Evolutionary conservation across 805 yeast genomes (phyloP).

Genomic region (Yarrowia divulgata): DNA sequence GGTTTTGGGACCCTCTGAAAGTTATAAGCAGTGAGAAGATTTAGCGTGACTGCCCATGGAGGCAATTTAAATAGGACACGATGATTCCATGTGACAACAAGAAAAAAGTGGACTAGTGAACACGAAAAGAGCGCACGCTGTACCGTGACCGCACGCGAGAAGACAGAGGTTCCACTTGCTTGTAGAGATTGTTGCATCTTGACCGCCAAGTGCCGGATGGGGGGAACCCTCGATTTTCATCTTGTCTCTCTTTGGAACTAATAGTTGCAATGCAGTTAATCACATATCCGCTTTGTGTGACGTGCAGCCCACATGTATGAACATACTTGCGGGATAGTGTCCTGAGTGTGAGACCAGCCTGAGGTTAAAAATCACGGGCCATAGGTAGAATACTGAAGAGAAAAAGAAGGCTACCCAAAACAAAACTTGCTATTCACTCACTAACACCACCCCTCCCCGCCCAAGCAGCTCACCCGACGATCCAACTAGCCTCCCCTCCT

Average conservation of each 20-base stretch:
- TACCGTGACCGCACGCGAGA: neutral
- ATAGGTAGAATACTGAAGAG: slow-evolving; percentile 1
- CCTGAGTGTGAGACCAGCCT: slow-evolving; percentile 5
- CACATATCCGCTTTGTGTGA: neutral
- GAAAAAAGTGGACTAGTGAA: neutral
- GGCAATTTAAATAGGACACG: neutral
- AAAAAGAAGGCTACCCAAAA: slow-evolving; percentile 8
- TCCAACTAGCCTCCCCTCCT: slow-evolving; percentile 14
- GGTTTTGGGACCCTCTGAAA: slow-evolving; percentile 9
- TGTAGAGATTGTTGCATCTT: neutral
- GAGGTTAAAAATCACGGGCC: slow-evolving; percentile 28
- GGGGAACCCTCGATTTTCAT: neutral
- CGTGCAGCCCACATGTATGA: slow-evolving; percentile 3
- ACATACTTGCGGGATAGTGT: slow-evolving; percentile 26
- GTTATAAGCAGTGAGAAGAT: neutral
- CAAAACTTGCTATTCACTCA: neutral
- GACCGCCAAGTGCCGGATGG: neutral
- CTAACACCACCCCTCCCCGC: neutral
- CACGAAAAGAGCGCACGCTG: neutral
- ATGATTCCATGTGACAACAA: neutral
- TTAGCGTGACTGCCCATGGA: neutral
- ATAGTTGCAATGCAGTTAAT: slow-evolving; percentile 10
- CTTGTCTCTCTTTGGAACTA: neutral
- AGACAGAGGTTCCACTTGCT: neutral
- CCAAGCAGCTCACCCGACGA: neutral